Conservation (phyloP, 441 rosid species). For the Aleurites moluccanus region DNA sequence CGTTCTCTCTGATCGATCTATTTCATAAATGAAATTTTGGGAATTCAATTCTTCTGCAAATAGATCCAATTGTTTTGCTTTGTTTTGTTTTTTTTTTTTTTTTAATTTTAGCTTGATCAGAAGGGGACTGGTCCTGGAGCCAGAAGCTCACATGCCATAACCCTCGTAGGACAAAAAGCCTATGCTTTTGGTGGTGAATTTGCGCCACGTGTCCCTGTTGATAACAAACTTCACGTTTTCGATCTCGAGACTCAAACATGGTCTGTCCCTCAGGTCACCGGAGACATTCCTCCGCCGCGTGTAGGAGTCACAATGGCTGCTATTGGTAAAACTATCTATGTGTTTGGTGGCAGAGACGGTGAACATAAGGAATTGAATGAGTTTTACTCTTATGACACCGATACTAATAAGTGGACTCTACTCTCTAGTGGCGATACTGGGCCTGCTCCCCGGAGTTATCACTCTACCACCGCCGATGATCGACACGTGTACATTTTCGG, state of each 20-base stretch:
- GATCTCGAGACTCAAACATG: conserved; percentile 61
- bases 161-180: conserved; percentile 60
- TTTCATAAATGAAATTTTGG: neutral
- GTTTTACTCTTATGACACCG: conserved; percentile 69
- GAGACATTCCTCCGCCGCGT: conserved; percentile 82
- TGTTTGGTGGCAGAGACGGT: conserved; percentile 83
- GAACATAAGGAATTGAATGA: conserved; percentile 68
- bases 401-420: conserved; percentile 56
- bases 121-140: conserved; percentile 89
- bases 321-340: conserved; percentile 51
- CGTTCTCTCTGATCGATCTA: conserved; percentile 4
- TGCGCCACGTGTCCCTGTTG: conserved; percentile 82
- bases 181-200: conserved; percentile 90
- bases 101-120: conserved; percentile 58
- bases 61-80: no score
- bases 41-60: neutral
- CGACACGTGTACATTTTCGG: conserved; percentile 68
- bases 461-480: conserved; percentile 59
- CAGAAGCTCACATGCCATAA: conserved; percentile 87
- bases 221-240: conserved; percentile 67
- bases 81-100: neutral
- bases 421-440: conserved; percentile 51
- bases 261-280: conserved; percentile 59
- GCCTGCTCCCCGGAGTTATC: conserved; percentile 81
- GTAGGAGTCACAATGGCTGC: conserved; percentile 88